phyloP scores from a whole-genome alignment of 148 eudicot species.

The Fagopyrum tataricum region DNA sequence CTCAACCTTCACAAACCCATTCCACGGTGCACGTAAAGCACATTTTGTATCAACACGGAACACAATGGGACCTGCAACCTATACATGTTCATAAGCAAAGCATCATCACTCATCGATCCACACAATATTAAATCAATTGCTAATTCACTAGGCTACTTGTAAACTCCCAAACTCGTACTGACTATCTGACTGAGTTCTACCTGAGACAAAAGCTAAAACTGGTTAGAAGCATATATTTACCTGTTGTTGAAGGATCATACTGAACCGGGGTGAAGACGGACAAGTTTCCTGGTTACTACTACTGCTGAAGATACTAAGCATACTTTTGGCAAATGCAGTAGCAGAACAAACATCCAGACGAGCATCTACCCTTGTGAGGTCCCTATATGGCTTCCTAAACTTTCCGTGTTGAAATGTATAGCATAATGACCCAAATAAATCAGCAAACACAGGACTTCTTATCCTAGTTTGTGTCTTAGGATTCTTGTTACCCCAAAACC shows the following conservation, averaged over 20 bases:
- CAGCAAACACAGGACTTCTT: conserved; percentile 54
- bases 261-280: conserved; percentile 49
- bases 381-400: conserved; percentile 50
- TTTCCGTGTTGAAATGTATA: conserved; percentile 70
- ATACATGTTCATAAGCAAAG: neutral
- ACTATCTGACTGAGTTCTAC: neutral
- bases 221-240: conserved; percentile 23
- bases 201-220: neutral
- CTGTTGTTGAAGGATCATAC: conserved; percentile 77
- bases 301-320: conserved; percentile 28
- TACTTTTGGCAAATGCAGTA: conserved; percentile 41
- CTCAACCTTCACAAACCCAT: conserved; percentile 37
- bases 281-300: conserved; percentile 19
- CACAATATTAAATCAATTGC: neutral
- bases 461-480: conserved; percentile 19
- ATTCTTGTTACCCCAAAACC: conserved; percentile 40
- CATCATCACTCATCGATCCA: neutral
- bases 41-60: conserved; percentile 64
- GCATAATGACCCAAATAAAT: conserved; percentile 71
- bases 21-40: conserved; percentile 30
- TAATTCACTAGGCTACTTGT: neutral
- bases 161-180: neutral
- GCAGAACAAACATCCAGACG: conserved; percentile 67
- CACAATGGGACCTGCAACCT: conserved; percentile 75
- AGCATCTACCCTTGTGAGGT: conserved; percentile 73